phyloP scores from a whole-genome alignment of 2,329 filamentous ascomycete genomes.

The Xylariaceae sp. region DNA sequence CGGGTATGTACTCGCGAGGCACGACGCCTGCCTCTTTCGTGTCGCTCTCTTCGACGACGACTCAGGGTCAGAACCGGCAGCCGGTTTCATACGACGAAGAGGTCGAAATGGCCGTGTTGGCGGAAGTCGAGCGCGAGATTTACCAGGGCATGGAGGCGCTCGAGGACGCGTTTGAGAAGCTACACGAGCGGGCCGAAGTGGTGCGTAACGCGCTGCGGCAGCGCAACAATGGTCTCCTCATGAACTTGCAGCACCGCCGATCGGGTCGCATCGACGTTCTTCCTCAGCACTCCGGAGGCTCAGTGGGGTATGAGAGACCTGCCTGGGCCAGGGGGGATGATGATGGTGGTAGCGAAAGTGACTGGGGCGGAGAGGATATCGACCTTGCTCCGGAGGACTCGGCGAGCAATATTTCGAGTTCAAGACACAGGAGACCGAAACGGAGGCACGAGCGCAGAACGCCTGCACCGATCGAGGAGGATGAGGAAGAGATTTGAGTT shows the following conservation, averaged over 20 bases:
- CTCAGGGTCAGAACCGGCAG: conserved; percentile 40
- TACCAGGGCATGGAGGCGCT: conserved; percentile 90
- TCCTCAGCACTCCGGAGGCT: conserved; percentile 43
- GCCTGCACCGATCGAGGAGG: conserved; percentile 67
- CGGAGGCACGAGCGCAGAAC: conserved; percentile 63
- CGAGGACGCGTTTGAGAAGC: conserved; percentile 86
- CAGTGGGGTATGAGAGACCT: conserved; percentile 43
- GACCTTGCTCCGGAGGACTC: conserved; percentile 70
- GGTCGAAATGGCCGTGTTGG: conserved; percentile 81
- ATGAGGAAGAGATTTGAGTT: conserved; percentile 43
- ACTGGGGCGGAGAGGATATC: conserved; percentile 51
- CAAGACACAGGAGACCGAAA: conserved; percentile 61
- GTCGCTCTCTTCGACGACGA: conserved; percentile 33
- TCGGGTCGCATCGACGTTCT: conserved; percentile 48
- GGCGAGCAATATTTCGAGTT: conserved; percentile 74
- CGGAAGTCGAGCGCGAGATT: conserved; percentile 89
- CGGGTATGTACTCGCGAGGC: conserved; percentile 47
- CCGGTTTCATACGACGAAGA: conserved; percentile 89
- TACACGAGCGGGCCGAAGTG: conserved; percentile 79
- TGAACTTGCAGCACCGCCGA: conserved; percentile 55
- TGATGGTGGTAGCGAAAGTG: conserved; percentile 50
- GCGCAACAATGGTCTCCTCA: conserved; percentile 70
- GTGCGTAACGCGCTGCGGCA: conserved; percentile 76
- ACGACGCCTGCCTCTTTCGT: conserved; percentile 49
- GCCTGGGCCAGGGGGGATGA: conserved; percentile 40